These are phyloP conservation scores for Aspergillus viridinutans DNA, from an alignment of 2,329 filamentous ascomycete genomes.

Conservation along the genomic window DNA sequence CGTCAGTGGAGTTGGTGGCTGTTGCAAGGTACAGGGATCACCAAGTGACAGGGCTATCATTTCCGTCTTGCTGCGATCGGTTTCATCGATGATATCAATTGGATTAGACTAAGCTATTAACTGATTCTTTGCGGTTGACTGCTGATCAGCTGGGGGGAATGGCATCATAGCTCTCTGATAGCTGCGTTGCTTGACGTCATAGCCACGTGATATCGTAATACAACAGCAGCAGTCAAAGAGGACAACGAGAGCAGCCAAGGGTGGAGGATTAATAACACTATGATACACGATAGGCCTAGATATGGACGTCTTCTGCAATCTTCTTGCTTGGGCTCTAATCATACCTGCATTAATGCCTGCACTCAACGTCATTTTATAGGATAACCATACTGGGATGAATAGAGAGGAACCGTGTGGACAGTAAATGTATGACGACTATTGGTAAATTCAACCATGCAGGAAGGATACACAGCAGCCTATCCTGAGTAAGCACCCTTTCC, in stretches of 20 bases:
- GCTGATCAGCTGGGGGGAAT: neutral
- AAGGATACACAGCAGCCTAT: neutral
- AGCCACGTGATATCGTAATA: neutral
- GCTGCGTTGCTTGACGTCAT: neutral
- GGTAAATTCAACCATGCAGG: neutral
- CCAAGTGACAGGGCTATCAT: neutral
- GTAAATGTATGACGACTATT: neutral
- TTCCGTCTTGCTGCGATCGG: neutral
- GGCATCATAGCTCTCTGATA: conserved; percentile 3
- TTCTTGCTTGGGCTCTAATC: neutral
- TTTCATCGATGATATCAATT: neutral
- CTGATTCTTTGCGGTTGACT: neutral
- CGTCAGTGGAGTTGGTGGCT: neutral
- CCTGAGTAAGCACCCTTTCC: neutral
- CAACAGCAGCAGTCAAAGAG: neutral
- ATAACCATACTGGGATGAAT: neutral
- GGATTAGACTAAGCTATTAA: neutral
- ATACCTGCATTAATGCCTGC: neutral
- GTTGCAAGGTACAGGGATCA: neutral
- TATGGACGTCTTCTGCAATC: neutral
- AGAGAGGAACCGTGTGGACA: too few species aligned
- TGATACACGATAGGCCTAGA: neutral
- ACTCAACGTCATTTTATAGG: neutral
- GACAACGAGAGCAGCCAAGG: neutral
- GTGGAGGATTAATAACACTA: neutral